phyloP scores from a whole-genome alignment of 2,329 filamentous ascomycete genomes.

The Sclerotiophoma versabilis region DNA sequence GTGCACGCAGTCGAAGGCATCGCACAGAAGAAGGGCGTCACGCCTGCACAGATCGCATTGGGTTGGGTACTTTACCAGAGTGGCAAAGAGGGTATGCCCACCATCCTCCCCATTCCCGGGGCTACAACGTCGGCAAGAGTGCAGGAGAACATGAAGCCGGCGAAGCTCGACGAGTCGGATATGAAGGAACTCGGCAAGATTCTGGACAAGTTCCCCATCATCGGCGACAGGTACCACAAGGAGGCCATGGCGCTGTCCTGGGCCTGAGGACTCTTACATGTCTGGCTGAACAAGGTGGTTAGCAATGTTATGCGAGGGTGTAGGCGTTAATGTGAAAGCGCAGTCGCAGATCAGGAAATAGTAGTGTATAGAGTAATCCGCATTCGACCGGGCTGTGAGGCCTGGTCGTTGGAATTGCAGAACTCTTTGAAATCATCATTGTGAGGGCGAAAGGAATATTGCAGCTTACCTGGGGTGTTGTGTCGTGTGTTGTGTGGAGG shows the following conservation, averaged over 20 bases:
- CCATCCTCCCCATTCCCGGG: slow-evolving; percentile 72
- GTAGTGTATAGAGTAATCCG: slow-evolving; percentile 57
- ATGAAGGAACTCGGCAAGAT: slow-evolving; percentile 61
- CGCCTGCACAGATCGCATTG: slow-evolving; percentile 70
- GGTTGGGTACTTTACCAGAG: slow-evolving; percentile 66
- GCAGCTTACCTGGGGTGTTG: slow-evolving; percentile 21
- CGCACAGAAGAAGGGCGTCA: slow-evolving; percentile 66
- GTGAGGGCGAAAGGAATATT: background rate
- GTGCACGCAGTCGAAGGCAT: slow-evolving; percentile 65
- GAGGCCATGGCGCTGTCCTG: slow-evolving; percentile 14
- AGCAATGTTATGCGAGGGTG: slow-evolving; percentile 13
- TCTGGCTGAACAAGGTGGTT: slow-evolving; percentile 7
- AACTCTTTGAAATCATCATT: slow-evolving; percentile 58
- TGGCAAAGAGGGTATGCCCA: slow-evolving; percentile 60
- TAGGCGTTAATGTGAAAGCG: background rate
- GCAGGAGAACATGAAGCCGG: slow-evolving; percentile 68
- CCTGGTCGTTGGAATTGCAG: slow-evolving; percentile 58
- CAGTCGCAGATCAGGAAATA: slow-evolving; percentile 53
- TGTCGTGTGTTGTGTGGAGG: slow-evolving; percentile 5
- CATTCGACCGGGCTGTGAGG: slow-evolving; percentile 48
- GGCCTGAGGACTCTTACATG: background rate
- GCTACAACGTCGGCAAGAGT: slow-evolving; percentile 64
- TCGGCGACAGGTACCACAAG: slow-evolving; percentile 51
- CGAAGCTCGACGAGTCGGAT: slow-evolving; percentile 56
- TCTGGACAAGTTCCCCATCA: slow-evolving; percentile 54